These are phyloP conservation scores for Cordyceps militaris DNA, from an alignment of 2,329 filamentous ascomycete species.

Conservation along the genomic window DNA sequence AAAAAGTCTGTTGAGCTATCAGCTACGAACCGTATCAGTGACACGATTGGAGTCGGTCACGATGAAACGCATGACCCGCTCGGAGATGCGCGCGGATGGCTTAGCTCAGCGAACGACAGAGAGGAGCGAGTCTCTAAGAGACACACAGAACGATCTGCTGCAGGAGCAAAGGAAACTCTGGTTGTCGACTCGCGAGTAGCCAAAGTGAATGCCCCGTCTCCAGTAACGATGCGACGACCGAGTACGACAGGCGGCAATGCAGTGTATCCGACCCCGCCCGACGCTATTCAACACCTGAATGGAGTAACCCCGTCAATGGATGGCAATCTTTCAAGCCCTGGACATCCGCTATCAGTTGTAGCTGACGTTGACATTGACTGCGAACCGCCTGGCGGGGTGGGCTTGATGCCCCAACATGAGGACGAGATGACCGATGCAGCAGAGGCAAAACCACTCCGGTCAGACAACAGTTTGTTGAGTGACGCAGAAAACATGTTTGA, in stretches of 20 bases:
- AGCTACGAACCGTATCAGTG: slow-evolving; percentile 33
- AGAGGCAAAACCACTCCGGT: slow-evolving; percentile 40
- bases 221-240: slow-evolving; percentile 42
- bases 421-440: slow-evolving; percentile 22
- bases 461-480: slow-evolving; percentile 34
- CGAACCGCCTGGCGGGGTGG: slow-evolving; percentile 21
- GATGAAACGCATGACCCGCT: slow-evolving; percentile 43
- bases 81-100: slow-evolving; percentile 42
- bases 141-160: slow-evolving; percentile 42
- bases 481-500: slow-evolving; percentile 58
- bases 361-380: slow-evolving; percentile 29
- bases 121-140: slow-evolving; percentile 42
- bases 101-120: slow-evolving; percentile 35
- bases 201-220: slow-evolving; percentile 44
- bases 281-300: slow-evolving; percentile 49
- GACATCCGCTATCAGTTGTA: slow-evolving; percentile 29
- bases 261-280: slow-evolving; percentile 67
- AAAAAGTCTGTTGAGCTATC: slow-evolving; percentile 37
- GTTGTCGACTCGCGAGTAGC: slow-evolving; percentile 36
- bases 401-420: slow-evolving; percentile 4
- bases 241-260: slow-evolving; percentile 42
- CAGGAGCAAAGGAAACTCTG: slow-evolving; percentile 34
- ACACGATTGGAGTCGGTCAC: slow-evolving; percentile 29
- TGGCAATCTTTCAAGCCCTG: slow-evolving; percentile 48
- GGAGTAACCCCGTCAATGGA: slow-evolving; percentile 52